Conservation (phyloP, 1,139 yeast genomes). For the Candida pseudoviswanathii region DNA sequence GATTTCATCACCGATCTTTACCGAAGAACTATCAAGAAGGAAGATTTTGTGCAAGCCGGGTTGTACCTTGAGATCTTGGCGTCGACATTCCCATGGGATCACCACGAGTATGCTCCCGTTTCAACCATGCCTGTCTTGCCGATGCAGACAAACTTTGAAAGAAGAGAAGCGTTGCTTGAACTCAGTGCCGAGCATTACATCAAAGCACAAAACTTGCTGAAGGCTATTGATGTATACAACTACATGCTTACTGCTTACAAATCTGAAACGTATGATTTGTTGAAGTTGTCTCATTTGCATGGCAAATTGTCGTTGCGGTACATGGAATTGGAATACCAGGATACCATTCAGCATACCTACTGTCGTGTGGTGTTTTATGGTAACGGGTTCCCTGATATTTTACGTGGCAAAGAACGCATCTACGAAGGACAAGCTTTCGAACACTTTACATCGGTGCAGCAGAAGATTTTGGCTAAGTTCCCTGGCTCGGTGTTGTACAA, state of each 20-base stretch:
- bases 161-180: constrained; percentile 74
- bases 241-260: constrained; percentile 78
- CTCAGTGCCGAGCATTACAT: constrained; percentile 72
- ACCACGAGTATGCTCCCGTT: constrained; percentile 56
- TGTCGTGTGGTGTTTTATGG: constrained; percentile 84
- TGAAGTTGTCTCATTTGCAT: constrained; percentile 75
- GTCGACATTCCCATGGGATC: constrained; percentile 79
- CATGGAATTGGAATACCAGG: constrained; percentile 68
- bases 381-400: constrained; percentile 77
- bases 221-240: constrained; percentile 78
- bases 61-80: constrained; percentile 78
- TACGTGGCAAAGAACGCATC: constrained; percentile 75
- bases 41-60: constrained; percentile 80
- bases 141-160: constrained; percentile 74
- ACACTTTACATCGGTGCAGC: constrained; percentile 82
- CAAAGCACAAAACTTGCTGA: constrained; percentile 73
- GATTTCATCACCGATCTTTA: constrained; percentile 76
- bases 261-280: constrained; percentile 71
- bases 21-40: constrained; percentile 60
- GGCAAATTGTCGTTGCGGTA: constrained; percentile 69
- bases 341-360: constrained; percentile 74
- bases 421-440: constrained; percentile 89
- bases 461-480: constrained; percentile 69
- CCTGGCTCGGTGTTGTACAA: constrained; percentile 81
- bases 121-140: constrained; percentile 73